Percentiles rank a stretch among this genome's conserved stretches.
Conservation (phyloP, 2,329 filamentous ascomycete species). For the Aspergillus spinulosporus region DNA sequence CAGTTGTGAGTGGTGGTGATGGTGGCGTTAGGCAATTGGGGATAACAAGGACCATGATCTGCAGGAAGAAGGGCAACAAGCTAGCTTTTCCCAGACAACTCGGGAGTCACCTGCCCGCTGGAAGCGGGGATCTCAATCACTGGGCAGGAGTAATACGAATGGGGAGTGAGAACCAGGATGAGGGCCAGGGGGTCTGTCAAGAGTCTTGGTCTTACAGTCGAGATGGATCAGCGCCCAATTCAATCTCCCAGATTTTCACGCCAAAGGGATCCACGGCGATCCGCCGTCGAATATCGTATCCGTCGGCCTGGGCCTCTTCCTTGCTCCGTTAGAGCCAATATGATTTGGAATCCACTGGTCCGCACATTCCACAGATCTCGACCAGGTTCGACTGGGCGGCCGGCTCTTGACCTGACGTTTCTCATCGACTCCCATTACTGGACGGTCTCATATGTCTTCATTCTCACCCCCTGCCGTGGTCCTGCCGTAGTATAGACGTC, state of each 20-base stretch:
- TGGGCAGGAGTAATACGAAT: no score
- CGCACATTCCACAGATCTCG: no score
- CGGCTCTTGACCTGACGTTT: no score
- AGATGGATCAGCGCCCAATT: not conserved
- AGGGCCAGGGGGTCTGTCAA: not conserved
- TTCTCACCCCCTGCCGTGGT: not conserved
- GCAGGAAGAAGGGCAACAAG: not conserved
- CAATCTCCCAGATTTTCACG: not conserved
- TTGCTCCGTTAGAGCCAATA: not conserved
- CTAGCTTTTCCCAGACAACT: not conserved
- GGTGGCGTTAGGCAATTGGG: not conserved
- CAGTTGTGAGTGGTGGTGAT: not conserved
- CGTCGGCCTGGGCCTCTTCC: not conserved
- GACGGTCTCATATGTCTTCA: no score
- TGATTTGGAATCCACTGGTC: slow-evolving; percentile 2
- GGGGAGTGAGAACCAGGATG: not conserved
- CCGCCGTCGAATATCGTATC: not conserved
- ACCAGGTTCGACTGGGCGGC: not conserved
- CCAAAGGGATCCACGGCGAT: slow-evolving; percentile 9
- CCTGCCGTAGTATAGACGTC: not conserved
- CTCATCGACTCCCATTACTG: no score
- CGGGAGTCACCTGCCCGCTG: slow-evolving; percentile 1
- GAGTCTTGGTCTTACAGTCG: not conserved
- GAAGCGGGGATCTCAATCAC: not conserved
- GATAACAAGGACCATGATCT: not conserved